A percentile compares a stretch with the other conserved stretches of the same genome.
phyloP scores from a whole-genome alignment of 192 early-diverging fungal genomes.

The Coemansia sp. region DNA sequence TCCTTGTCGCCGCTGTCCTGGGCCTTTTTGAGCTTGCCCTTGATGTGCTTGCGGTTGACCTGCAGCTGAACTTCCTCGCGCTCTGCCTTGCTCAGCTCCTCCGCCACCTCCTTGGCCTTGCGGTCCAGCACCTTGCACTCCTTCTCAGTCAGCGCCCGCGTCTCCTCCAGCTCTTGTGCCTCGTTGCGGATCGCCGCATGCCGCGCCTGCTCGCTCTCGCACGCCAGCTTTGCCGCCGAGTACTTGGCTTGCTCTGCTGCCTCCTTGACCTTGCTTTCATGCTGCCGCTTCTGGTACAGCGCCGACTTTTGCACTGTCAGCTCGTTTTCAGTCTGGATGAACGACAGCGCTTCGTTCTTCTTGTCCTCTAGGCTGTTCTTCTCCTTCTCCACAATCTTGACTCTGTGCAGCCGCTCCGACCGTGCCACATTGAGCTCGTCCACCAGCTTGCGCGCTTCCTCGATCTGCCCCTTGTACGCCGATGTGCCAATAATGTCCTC shows the following conservation, averaged over 20 bases:
- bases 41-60: conserved; percentile 83
- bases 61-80: conserved; percentile 79
- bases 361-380: conserved; percentile 73
- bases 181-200: conserved; percentile 63
- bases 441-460: conserved; percentile 62
- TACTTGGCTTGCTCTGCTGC: conserved; percentile 54
- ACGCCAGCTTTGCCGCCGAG: conserved; percentile 54
- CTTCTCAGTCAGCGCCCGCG: conserved; percentile 56
- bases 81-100: conserved; percentile 69
- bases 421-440: conserved; percentile 78
- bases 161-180: conserved; percentile 61
- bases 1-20: conserved; percentile 69
- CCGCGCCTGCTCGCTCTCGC: conserved; percentile 63
- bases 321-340: conserved; percentile 78
- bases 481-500: conserved; percentile 99
- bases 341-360: conserved; percentile 80
- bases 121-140: conserved; percentile 66
- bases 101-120: conserved; percentile 57
- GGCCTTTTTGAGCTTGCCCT: conserved; percentile 75
- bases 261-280: conserved; percentile 60
- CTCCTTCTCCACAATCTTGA: conserved; percentile 90
- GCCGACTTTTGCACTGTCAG: conserved; percentile 69
- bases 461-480: conserved; percentile 82
- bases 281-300: conserved; percentile 71
- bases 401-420: conserved; percentile 75